Base-by-base conservation (phyloP, 129 eudicot genomes). In the Smallanthus sonchifolius region DNA sequence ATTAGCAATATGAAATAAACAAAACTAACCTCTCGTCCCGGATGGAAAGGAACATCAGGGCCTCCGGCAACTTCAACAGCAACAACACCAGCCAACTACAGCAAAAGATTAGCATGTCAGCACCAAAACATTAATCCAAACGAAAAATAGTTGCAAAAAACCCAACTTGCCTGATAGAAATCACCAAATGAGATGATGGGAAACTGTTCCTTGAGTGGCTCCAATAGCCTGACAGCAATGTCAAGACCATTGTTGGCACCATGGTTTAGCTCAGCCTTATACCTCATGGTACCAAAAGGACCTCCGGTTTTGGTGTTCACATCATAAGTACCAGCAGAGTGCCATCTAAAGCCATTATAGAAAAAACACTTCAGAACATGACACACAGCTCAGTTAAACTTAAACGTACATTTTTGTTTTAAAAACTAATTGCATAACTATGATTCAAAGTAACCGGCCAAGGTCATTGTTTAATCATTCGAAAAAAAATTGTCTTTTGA, bases 21-120 rank as follows among this genome's bases (percentile, higher is more conserved):
- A 63, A 63, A 9, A 80, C 93, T 82, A 70, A 91, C 97, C 86
- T 71, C 87, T 64, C 95, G 86, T 45, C 97, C 97, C 0, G 97
- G 96, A 51, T 88, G 96, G 75, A 88, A 92, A 0, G 96, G 96
- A 64, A 88, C 81, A 4, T 92, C 91, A n/a, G 97, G 92, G 8
- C 97, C 97, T 71, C 97, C 97, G 5, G 97, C 83, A 9, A 92
- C 17, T 87, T 92, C 92, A 20, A 92, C 96, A 74, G 91, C 92
- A 68, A 92, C 97, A 57, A 92, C 86, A 45, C 97, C 97, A 73
- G 96, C 96, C 84, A 92, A 72, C 97, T 91, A 34, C 38, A 17
- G 7, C 16, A 45, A 38, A 61, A 61, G 3, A 3, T 24, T 2
- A 30, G 2, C 0, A 47, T 34, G 49, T 39, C 73, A 56, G 74